A percentile compares a stretch with the other conserved stretches of the same genome.
phyloP scores from a whole-genome alignment of 169 alveolate genomes.

The Eimeria falciformis region DNA sequence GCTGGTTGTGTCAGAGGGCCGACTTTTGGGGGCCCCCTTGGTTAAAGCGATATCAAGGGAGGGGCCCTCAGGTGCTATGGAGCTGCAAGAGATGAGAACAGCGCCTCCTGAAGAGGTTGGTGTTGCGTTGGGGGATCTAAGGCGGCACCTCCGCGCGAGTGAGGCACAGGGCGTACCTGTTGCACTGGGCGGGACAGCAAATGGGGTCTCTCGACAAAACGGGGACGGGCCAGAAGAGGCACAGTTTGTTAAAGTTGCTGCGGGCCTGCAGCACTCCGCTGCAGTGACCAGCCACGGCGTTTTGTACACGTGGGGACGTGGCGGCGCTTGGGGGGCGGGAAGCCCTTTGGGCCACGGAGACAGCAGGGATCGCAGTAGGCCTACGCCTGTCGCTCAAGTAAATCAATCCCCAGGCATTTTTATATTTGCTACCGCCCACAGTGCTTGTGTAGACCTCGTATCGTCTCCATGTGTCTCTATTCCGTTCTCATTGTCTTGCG shows the following conservation, averaged over 20 bases:
- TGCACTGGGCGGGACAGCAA: background rate
- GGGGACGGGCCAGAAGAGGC: background rate
- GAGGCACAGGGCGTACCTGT: constrained; percentile 34
- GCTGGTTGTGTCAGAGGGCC: constrained; percentile 39
- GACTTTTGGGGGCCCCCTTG: constrained; percentile 35
- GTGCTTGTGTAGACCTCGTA: background rate
- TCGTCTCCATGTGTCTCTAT: background rate
- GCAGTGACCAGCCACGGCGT: constrained; percentile 46
- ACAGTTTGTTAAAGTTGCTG: constrained; percentile 67
- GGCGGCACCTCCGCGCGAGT: constrained; percentile 15
- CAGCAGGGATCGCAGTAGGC: constrained; percentile 16
- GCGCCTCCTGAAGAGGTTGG: constrained; percentile 3
- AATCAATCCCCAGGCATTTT: background rate
- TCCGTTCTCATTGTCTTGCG: background rate
- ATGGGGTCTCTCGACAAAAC: background rate
- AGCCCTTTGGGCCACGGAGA: constrained; percentile 71
- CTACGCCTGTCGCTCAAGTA: constrained; percentile 60
- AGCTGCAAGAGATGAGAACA: constrained; percentile 7
- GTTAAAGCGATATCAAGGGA: background rate
- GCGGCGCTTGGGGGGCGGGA: constrained; percentile 59
- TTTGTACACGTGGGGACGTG: constrained; percentile 64
- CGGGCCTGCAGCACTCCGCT: constrained; percentile 65
- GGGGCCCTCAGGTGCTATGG: background rate
- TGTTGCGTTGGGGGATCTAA: background rate
- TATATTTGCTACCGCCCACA: background rate